These are phyloP conservation scores for Nannizziopsis arthrosporioides DNA, from an alignment of 2,329 filamentous ascomycete species.

Conservation along the genomic window DNA sequence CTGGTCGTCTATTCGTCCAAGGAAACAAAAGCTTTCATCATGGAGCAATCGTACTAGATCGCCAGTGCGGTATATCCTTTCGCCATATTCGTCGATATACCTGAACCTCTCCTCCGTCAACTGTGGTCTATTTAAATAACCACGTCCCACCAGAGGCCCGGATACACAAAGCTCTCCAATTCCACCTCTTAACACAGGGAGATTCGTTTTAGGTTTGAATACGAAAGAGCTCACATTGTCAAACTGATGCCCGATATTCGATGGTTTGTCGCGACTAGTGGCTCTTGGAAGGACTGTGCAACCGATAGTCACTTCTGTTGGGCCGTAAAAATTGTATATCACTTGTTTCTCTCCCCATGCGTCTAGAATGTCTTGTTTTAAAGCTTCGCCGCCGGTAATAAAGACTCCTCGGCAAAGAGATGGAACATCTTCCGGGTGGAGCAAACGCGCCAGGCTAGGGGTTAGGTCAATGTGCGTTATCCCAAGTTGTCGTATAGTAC, in stretches of 20 bases:
- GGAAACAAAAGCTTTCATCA: constrained; percentile 73
- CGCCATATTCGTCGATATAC: constrained; percentile 43
- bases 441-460: constrained; percentile 67
- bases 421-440: constrained; percentile 70
- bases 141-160: constrained; percentile 75
- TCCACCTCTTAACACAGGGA: constrained; percentile 62
- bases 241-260: constrained; percentile 80
- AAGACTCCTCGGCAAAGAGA: constrained; percentile 72
- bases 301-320: constrained; percentile 86
- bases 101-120: constrained; percentile 70
- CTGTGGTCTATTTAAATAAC: constrained; percentile 71
- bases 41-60: constrained; percentile 73
- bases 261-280: constrained; percentile 62
- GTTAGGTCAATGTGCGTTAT: constrained; percentile 91
- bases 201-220: constrained; percentile 54
- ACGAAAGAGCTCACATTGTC: constrained; percentile 79
- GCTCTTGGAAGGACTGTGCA: constrained; percentile 83
- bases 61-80: constrained; percentile 72
- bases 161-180: constrained; percentile 83
- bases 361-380: constrained; percentile 82
- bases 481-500: constrained; percentile 55
- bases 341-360: constrained; percentile 67
- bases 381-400: constrained; percentile 79
- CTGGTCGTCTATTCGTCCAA: constrained; percentile 81
- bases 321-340: constrained; percentile 87